These are phyloP conservation scores for Alectoria sarmentosa DNA, from an alignment of 495 filamentous ascomycete genomes.

Conservation along the genomic window DNA sequence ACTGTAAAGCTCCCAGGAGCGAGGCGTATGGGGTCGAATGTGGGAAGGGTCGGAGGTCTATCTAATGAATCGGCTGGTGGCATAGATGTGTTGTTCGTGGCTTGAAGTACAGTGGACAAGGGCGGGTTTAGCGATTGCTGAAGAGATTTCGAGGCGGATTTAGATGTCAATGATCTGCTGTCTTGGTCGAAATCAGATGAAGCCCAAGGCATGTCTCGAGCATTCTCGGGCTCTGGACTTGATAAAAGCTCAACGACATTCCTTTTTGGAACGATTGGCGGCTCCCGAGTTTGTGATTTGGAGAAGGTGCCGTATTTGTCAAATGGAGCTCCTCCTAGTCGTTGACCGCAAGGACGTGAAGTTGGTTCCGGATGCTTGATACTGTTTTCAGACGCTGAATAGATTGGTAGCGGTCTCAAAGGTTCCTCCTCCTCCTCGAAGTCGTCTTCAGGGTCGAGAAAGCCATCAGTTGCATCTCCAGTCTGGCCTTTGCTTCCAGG, in stretches of 20 bases:
- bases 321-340: slow-evolving; percentile 16
- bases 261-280: not conserved
- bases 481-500: not conserved
- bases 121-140: not conserved
- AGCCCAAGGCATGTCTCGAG: slow-evolving; percentile 5
- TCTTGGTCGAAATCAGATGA: slow-evolving; percentile 8
- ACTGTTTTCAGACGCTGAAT: not conserved
- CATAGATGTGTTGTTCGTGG: not conserved
- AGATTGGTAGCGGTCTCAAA: not conserved
- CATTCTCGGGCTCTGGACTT: slow-evolving; percentile 20
- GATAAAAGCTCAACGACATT: slow-evolving; percentile 22
- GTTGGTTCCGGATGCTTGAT: not conserved
- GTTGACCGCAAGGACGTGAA: slow-evolving; percentile 8
- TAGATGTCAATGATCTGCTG: slow-evolving; percentile 1
- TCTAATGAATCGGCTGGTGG: not conserved
- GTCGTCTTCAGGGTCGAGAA: slow-evolving; percentile 6
- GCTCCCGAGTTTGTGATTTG: not conserved
- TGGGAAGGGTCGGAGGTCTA: slow-evolving; percentile 32
- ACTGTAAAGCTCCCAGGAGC: slow-evolving; percentile 62
- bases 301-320: slow-evolving; percentile 24
- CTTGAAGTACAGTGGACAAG: not conserved
- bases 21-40: slow-evolving; percentile 53
- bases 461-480: not conserved
- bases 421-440: not conserved
- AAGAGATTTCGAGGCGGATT: not conserved